Base-by-base conservation (phyloP, 495 filamentous ascomycete genomes). In the Penicillium herquei region DNA sequence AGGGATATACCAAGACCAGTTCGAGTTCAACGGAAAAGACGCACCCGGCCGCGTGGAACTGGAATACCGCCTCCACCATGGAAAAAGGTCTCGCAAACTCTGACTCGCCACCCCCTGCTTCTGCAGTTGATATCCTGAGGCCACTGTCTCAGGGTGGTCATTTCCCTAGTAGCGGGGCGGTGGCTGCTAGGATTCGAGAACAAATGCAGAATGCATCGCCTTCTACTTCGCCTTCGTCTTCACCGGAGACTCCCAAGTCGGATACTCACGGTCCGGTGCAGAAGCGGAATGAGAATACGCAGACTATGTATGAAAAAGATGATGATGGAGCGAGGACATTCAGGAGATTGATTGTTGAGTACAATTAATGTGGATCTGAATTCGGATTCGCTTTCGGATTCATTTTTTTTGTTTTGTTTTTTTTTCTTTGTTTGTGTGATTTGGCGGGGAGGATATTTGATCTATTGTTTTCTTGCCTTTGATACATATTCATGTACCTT, bases 51-150 rank as follows among this genome's bases (percentile, higher is more conserved):
- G 26, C 30, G 50, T 41, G 50, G 21, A 17, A 10, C 21, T 26
- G 21, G 21, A 26, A 26, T 26, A 26, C 4, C 21, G 30, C 39
- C 6, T 49, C 33, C 56, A 39, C 13, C 17, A 68, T 66, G 63
- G 65, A 61, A 50, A 68, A 66, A 13, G 58, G 51, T 14, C 42
- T 32, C 2, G 30, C 40, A 42, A 18, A 48, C 47, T 44, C 58
- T 16, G 59, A 52, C 39, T 34, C 37, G 44, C 49, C 51, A 30
- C 59, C 50, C 21, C 45, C 32, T 26, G 56, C 47, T 45, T 70
- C 73, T 12, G 70, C 73, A n/a, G 68, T 65, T 49, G 70, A 74
- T 63, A 62, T 75, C 35, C 50, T 76, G 37, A 62, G 60, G 49
- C 71, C 73, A 39, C 55, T 75, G 39, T 76, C 73, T 16, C 63